Conservation (phyloP, 208 protist genomes). For the Histomonas meleagridis region DNA sequence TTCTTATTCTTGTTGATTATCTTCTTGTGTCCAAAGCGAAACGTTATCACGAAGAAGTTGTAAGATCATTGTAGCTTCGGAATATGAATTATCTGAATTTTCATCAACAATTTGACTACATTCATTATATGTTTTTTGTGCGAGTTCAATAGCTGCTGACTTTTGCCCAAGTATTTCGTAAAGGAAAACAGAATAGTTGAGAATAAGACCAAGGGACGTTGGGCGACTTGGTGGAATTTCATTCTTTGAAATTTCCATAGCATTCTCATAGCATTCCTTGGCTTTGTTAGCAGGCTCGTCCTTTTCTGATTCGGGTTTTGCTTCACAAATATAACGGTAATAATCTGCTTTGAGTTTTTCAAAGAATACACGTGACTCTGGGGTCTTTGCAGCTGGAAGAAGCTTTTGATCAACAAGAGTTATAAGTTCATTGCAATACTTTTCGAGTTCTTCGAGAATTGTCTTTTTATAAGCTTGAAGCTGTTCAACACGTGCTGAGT, state of each 20-base stretch:
- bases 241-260: conserved; percentile 53
- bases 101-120: neutral
- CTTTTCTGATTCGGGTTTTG: conserved; percentile 43
- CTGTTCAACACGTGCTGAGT: conserved; percentile 47
- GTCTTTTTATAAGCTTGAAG: neutral
- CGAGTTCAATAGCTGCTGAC: conserved; percentile 60
- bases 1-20: conserved; percentile 35
- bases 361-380: conserved; percentile 67
- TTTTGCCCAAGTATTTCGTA: conserved; percentile 65
- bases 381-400: conserved; percentile 61
- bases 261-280: conserved; percentile 59
- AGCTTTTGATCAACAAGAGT: conserved; percentile 78
- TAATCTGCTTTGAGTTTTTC: conserved; percentile 69
- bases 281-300: conserved; percentile 52
- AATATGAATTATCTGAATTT: conserved; percentile 54
- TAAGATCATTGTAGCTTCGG: conserved; percentile 69
- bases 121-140: conserved; percentile 62
- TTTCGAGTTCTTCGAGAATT: conserved; percentile 43
- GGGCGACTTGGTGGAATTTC: conserved; percentile 63
- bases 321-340: conserved; percentile 68
- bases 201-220: conserved; percentile 65
- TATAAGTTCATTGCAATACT: conserved; percentile 66
- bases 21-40: conserved; percentile 62
- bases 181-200: conserved; percentile 73
- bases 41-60: conserved; percentile 70